These are phyloP conservation scores for Polyporus arcularius DNA, from an alignment of 768 basidiomycete species.

Conservation along the genomic window DNA sequence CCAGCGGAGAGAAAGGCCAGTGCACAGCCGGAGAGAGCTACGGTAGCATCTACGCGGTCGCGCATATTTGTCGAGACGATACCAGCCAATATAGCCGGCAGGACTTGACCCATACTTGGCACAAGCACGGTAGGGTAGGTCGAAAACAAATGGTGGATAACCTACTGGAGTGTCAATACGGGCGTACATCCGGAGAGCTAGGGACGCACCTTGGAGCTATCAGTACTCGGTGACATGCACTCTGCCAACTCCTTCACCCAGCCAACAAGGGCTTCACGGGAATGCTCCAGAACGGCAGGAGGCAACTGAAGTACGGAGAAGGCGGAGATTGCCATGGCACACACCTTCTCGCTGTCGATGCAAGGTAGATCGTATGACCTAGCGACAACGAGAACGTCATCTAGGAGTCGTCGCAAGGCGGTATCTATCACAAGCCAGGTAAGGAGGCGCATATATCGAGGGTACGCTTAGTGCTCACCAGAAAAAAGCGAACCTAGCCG, in stretches of 20 bases:
- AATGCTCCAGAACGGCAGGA: background rate
- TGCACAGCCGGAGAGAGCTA: slow-evolving; percentile 12
- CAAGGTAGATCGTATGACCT: slow-evolving; percentile 36
- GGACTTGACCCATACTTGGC: background rate
- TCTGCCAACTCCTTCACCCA: background rate
- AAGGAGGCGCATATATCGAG: background rate
- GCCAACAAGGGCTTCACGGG: background rate
- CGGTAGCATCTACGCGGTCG: background rate
- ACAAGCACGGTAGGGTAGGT: slow-evolving; percentile 13
- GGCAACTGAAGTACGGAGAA: slow-evolving; percentile 54
- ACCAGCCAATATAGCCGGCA: background rate
- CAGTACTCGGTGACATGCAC: background rate
- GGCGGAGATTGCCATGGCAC: slow-evolving; percentile 50
- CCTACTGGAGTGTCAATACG: background rate
- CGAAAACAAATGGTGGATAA: slow-evolving; percentile 5
- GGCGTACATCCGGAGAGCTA: no score
- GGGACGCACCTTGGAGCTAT: slow-evolving; percentile 3
- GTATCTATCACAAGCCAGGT: slow-evolving; percentile 33
- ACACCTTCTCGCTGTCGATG: slow-evolving; percentile 45
- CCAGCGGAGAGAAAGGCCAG: background rate
- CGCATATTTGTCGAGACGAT: background rate
- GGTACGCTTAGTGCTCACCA: slow-evolving; percentile 33
- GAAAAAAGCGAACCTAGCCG: slow-evolving; percentile 47
- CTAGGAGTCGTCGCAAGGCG: slow-evolving; percentile 46
- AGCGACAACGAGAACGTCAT: slow-evolving; percentile 46